Evolutionary conservation across 1,284 basidiomycete genomes (phyloP).

Genomic region (Puccinia triticina): DNA sequence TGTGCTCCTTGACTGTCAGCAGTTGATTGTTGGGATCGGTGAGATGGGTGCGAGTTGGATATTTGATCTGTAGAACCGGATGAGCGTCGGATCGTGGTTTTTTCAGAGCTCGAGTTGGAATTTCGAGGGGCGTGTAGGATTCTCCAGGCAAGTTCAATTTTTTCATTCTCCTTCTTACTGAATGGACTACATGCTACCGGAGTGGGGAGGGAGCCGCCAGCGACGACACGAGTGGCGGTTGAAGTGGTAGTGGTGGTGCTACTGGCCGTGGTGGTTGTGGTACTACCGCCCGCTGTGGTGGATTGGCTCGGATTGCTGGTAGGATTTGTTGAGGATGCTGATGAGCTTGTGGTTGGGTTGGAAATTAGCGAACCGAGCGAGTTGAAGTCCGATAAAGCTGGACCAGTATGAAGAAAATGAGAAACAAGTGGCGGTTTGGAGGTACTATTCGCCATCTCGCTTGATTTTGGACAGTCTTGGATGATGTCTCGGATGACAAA

Average conservation of each 20-base stretch:
- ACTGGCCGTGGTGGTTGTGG: neutral
- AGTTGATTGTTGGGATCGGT: neutral
- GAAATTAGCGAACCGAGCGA: slow-evolving; percentile 24
- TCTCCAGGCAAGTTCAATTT: slow-evolving; percentile 22
- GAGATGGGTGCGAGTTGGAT: neutral
- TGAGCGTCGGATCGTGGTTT: neutral
- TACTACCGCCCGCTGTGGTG: neutral
- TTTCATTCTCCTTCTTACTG: slow-evolving; percentile 23
- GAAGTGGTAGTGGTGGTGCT: neutral
- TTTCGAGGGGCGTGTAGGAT: neutral
- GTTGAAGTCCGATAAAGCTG: slow-evolving; percentile 48
- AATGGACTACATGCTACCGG: slow-evolving; percentile 44
- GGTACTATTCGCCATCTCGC: neutral
- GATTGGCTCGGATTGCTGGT: neutral
- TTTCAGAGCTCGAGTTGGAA: neutral
- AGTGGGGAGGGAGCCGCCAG: neutral
- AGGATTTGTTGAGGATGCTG: slow-evolving; percentile 4
- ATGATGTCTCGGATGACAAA: neutral
- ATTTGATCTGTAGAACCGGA: neutral
- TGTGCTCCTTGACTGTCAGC: neutral
- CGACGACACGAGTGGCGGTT: slow-evolving; percentile 16
- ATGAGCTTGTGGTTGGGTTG: slow-evolving; percentile 11
- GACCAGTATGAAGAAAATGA: slow-evolving; percentile 46
- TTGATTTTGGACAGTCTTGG: neutral
- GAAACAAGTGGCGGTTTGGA: slow-evolving; percentile 36